These are phyloP conservation scores for Corylus avellana DNA, from an alignment of 306 rosid species.

Conservation along the genomic window DNA sequence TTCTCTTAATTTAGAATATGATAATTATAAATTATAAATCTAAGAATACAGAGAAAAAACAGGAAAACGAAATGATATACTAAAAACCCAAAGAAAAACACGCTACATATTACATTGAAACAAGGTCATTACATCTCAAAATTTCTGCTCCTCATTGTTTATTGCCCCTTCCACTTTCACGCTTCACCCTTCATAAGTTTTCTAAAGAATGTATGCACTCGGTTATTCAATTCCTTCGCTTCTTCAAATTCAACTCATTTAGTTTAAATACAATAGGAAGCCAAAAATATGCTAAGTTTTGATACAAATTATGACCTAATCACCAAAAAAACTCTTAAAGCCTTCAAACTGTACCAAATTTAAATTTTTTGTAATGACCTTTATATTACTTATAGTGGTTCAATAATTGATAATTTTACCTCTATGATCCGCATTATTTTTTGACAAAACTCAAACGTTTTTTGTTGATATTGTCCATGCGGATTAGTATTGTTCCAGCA, in stretches of 20 bases:
- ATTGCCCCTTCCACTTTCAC: neutral
- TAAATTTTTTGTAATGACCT: neutral
- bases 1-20: neutral
- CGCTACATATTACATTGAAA: neutral
- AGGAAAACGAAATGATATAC: neutral
- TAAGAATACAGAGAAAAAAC: neutral
- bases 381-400: neutral
- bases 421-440: conserved; percentile 22
- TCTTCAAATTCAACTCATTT: conserved; percentile 1
- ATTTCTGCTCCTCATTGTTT: neutral
- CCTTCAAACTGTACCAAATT: neutral
- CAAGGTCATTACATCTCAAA: neutral
- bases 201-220: too few species aligned
- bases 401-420: neutral
- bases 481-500: conserved; percentile 55
- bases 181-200: too few species aligned
- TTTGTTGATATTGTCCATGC: conserved; percentile 46
- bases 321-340: neutral
- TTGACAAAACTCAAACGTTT: conserved; percentile 46
- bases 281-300: neutral
- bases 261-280: neutral
- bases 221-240: neutral
- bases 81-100: neutral
- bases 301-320: neutral
- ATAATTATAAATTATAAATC: neutral